phyloP scores from a whole-genome alignment of 2,329 filamentous ascomycete species.

The Trichoderma atroviride region DNA sequence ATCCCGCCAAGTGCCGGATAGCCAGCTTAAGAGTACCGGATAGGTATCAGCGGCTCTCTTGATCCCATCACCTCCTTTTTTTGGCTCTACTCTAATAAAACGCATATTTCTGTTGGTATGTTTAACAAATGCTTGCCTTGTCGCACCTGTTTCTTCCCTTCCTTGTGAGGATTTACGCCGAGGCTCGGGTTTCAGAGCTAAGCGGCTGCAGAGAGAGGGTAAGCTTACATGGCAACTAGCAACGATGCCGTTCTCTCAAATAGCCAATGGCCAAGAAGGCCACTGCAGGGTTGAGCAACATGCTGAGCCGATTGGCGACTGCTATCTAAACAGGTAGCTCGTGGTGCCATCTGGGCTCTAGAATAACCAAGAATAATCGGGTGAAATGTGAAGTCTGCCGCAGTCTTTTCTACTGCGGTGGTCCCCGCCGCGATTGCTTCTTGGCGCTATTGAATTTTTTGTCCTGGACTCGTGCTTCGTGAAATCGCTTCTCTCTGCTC shows the following conservation, averaged over 20 bases:
- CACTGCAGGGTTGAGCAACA: not conserved
- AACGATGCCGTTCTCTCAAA: not conserved
- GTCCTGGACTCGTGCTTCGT: constrained; percentile 47
- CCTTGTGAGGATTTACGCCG: not conserved
- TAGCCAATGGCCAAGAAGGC: not conserved
- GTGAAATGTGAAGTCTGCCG: not conserved
- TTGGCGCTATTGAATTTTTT: constrained; percentile 56
- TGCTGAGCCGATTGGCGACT: not conserved
- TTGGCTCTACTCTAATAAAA: not conserved
- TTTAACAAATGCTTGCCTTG: not conserved
- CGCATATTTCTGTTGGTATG: not conserved
- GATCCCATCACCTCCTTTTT: not conserved
- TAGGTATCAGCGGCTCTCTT: not conserved
- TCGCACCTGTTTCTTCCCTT: not conserved
- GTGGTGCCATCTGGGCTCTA: not conserved
- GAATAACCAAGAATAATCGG: not conserved
- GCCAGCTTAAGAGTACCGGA: not conserved
- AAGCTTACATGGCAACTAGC: constrained; percentile 3
- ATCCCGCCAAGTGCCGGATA: not conserved
- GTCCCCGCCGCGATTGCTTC: constrained; percentile 50
- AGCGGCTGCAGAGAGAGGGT: not conserved
- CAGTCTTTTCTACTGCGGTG: constrained; percentile 29
- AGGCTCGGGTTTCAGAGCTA: not conserved
- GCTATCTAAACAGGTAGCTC: not conserved
- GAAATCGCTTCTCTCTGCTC: constrained; percentile 51